Percentiles rank a stretch among this genome's conserved stretches.
phyloP scores from a whole-genome alignment of 1,284 basidiomycete species.

The Ganoderma sinense region DNA sequence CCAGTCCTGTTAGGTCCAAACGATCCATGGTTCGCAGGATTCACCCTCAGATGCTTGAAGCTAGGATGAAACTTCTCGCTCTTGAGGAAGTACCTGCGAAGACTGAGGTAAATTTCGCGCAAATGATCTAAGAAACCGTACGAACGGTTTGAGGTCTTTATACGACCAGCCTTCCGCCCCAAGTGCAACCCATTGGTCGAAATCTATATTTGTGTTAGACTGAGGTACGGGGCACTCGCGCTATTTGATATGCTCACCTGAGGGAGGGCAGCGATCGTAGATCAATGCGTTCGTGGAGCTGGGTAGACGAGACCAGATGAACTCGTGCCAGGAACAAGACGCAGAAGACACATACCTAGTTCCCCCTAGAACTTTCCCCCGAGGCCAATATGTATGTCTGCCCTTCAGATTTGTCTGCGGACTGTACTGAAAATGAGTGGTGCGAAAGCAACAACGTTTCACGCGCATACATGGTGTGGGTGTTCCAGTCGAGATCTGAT shows the following conservation, averaged over 20 bases:
- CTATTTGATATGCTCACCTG: constrained; percentile 14
- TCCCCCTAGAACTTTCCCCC: constrained; percentile 31
- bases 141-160: constrained; percentile 41
- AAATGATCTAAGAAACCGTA: neutral
- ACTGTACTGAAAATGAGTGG: constrained; percentile 2
- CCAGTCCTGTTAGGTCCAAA: constrained; percentile 35
- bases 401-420: constrained; percentile 25
- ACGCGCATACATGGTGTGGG: neutral
- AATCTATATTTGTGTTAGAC: constrained; percentile 37
- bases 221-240: neutral
- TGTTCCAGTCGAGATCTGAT: neutral
- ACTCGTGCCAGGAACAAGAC: too few relatives aligned
- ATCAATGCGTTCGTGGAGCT: constrained; percentile 31
- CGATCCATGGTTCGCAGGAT: constrained; percentile 10
- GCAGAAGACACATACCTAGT: constrained; percentile 20
- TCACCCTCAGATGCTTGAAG: neutral
- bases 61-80: constrained; percentile 28
- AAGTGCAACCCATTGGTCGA: constrained; percentile 46
- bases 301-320: neutral
- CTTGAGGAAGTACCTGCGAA: constrained; percentile 42
- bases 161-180: constrained; percentile 49
- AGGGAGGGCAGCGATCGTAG: constrained; percentile 30
- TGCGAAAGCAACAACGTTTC: too few relatives aligned
- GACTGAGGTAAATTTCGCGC: neutral
- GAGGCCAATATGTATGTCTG: constrained; percentile 25